Base-by-base conservation (phyloP, 768 basidiomycete genomes). In the Tricholoma saponaceum region DNA sequence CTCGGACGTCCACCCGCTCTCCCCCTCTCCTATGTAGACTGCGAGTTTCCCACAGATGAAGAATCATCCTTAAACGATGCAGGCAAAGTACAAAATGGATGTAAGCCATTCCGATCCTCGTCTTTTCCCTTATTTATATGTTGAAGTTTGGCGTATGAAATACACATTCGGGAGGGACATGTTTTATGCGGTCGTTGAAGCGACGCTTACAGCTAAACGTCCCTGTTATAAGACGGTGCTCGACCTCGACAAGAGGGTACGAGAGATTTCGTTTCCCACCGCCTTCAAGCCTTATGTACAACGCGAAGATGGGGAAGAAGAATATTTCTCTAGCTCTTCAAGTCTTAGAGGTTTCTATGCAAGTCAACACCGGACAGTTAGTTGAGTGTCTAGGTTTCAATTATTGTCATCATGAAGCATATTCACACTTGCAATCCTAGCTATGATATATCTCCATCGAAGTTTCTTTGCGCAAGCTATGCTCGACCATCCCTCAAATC, bases 1-100 rank as follows among this genome's bases (percentile, higher is more conserved):
- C 68, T 84, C 5, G 85, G 85, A 20, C 77, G 85, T 25, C 85
- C 85, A 4, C 84, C 84, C 4, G 79, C 82, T 2, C 79, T 83
- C 54, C 76, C 79, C 10, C 67, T 83, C 5, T 82, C 83, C 3
- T 85, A 85, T 52, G 73, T 83, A 16, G 85, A 86, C 57, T 84
- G 83, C 56, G 82, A 84, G n/a, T 79, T 81, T 50, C 84, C 85
- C 0, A 65, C 70, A 5, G 83, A 86, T 59, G 81, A 84, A 52
- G 83, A 85, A 61, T 74, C 74, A 3, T 71, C 73, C 0, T 51
- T 80, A 20, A 74, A 67, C 47, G 75, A 79, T 18, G 62, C 74
- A 7, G 81, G 82, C 1, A 73, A 79, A 43, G 65, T 71, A 9
- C 73, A 80, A 54, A 73, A 68, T 55, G 83, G 83, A 55, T 83